Evolutionary conservation across 441 rosid species (phyloP).

Genomic region (Lepidium campestre): DNA sequence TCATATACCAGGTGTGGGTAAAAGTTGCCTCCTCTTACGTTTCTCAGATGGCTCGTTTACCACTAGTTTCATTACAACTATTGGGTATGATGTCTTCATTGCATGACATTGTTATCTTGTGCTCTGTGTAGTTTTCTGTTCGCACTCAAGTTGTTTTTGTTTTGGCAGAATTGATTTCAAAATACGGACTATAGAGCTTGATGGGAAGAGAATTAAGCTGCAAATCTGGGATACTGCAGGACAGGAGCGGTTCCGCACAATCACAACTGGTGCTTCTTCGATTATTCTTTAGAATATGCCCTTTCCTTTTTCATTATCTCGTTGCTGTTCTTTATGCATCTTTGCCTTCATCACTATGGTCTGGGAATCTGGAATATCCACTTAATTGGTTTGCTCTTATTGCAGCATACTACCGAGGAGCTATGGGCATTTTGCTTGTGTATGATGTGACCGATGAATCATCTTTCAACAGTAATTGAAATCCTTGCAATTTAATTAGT

Average conservation of each 20-base stretch:
- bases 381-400: not conserved
- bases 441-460: constrained; percentile 76
- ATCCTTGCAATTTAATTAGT: no score
- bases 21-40: constrained; percentile 68
- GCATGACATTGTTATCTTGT: no score
- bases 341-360: no score
- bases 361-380: no score
- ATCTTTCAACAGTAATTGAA: constrained; percentile 63
- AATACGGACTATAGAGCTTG: constrained; percentile 76
- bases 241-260: constrained; percentile 74
- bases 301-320: no score
- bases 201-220: constrained; percentile 70
- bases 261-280: constrained; percentile 64
- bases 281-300: no score
- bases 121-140: no score
- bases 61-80: constrained; percentile 74
- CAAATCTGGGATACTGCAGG: constrained; percentile 88
- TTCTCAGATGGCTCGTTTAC: constrained; percentile 81
- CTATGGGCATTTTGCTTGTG: constrained; percentile 75
- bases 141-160: not conserved
- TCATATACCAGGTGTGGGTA: constrained; percentile 59
- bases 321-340: no score
- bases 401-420: constrained; percentile 72
- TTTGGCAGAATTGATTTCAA: constrained; percentile 75
- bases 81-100: constrained; percentile 52